Evolutionary conservation across 2,329 filamentous ascomycete species (phyloP), one percentile per base, ranked within the genome.

Genomic region (Hirsutella minnesotensis): DNA sequence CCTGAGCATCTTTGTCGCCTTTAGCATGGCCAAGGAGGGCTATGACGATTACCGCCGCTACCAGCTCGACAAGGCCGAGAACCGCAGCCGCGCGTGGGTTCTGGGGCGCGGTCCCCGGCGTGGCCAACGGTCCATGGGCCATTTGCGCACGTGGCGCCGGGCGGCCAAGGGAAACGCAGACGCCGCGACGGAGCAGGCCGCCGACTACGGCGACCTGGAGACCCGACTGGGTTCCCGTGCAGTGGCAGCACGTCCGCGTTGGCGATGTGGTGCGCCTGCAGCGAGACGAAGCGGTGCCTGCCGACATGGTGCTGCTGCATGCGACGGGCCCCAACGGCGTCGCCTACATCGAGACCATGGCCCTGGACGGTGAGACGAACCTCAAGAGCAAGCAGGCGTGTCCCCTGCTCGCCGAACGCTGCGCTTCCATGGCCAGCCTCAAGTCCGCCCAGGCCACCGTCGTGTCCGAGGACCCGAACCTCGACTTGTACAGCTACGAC

Each of bases 321-420:
- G 84, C 85, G 2, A 75, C 78, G 43, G 87, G 84, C 12, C 79
- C 84, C 44, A 86, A 90, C 47, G 81, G 79, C 8, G 65, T 92
- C 41, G 89, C 89, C 0, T 95, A 85, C 51, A 76, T 89, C 41
- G 85, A 90, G 52, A 90, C 85, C 1, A 88, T 89, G 83, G 85
- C 84, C 3, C 65, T 90, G 9, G 85, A 90, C 50, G 85, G 85
- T 38, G 85, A 90, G 62, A 90, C 84, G 1, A 89, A 86, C 48
- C 68, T 90, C 20, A 89, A 90, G 62, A 83, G 73, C 58, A 88
- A 85, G 61, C 79, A 84, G 55, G 69, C 77, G 0, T 70, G 83
- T 3, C 72, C 76, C 5, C 72, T 77, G 1, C 67, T 82, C 3
- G 73, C 78, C 45, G 60, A 33, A 16, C 7, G 57, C 4, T 86